phyloP scores from a whole-genome alignment of 2,329 filamentous ascomycete species.

The Chaetomium globosum region DNA sequence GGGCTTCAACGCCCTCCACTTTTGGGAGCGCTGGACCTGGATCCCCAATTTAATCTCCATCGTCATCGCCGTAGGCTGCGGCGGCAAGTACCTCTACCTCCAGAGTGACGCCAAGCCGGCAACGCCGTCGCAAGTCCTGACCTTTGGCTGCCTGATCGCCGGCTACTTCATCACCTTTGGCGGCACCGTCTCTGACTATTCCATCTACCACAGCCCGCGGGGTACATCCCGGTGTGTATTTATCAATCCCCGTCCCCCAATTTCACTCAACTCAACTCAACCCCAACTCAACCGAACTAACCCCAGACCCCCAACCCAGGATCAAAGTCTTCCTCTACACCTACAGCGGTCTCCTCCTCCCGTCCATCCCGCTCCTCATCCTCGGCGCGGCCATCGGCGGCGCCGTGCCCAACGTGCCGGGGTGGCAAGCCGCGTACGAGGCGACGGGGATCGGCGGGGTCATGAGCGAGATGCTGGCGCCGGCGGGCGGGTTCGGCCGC shows the following conservation, averaged over 20 bases:
- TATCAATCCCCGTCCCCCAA: not conserved
- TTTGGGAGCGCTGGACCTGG: slow-evolving; percentile 61
- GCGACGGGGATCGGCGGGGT: slow-evolving; percentile 50
- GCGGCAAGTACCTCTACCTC: slow-evolving; percentile 52
- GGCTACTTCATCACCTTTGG: slow-evolving; percentile 60
- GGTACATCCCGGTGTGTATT: slow-evolving; percentile 44
- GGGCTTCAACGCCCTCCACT: slow-evolving; percentile 57
- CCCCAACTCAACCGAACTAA: slow-evolving; percentile 17
- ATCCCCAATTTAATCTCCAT: slow-evolving; percentile 57
- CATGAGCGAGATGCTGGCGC: slow-evolving; percentile 51
- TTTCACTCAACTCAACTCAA: slow-evolving; percentile 1
- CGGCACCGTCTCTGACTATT: slow-evolving; percentile 59
- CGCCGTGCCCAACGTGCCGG: slow-evolving; percentile 49
- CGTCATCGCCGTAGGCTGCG: slow-evolving; percentile 56
- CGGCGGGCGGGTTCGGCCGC: slow-evolving; percentile 51
- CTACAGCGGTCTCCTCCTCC: slow-evolving; percentile 55
- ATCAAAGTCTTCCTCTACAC: slow-evolving; percentile 51
- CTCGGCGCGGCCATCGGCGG: slow-evolving; percentile 55
- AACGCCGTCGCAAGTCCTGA: slow-evolving; percentile 46
- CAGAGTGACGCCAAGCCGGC: slow-evolving; percentile 49
- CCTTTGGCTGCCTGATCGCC: slow-evolving; percentile 53
- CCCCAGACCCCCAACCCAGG: slow-evolving; percentile 31
- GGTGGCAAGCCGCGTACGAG: slow-evolving; percentile 49
- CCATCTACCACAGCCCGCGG: slow-evolving; percentile 56
- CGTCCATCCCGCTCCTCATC: slow-evolving; percentile 54